Percentiles rank a stretch among this genome's conserved stretches.
phyloP scores from a whole-genome alignment of 129 eudicot genomes.

The Artemisia annua region DNA sequence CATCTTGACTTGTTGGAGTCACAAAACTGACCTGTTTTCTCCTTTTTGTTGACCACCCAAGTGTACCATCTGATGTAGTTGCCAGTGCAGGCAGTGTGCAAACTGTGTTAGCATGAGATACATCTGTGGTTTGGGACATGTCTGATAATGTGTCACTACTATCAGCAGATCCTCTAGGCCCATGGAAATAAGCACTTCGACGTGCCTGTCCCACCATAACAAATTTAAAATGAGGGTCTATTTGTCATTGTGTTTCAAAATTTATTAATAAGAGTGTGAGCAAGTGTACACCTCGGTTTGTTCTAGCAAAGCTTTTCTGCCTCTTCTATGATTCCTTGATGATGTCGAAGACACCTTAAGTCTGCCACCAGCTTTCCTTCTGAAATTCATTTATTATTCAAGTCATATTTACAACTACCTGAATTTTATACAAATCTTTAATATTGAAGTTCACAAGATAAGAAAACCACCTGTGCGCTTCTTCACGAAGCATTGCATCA shows the following conservation, averaged over 20 bases:
- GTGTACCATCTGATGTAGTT: conserved; percentile 47
- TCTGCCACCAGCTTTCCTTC: conserved; percentile 53
- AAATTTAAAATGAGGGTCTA: background rate
- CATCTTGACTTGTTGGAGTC: conserved; percentile 42
- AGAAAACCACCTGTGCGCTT: conserved; percentile 52
- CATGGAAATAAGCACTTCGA: conserved; percentile 29
- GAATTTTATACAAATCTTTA: background rate
- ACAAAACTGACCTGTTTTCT: conserved; percentile 42
- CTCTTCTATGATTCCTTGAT: conserved; percentile 49
- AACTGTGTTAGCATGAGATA: conserved; percentile 55
- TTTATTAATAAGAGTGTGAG: conserved; percentile 8
- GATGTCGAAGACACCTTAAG: conserved; percentile 31
- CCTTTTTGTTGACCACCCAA: conserved; percentile 58
- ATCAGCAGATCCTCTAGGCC: conserved; percentile 19
- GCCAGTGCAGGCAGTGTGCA: conserved; percentile 46
- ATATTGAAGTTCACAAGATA: background rate
- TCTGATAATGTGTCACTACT: conserved; percentile 47
- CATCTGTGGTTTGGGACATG: conserved; percentile 56
- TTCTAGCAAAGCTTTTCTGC: conserved; percentile 40
- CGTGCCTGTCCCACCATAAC: conserved; percentile 29
- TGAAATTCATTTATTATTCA: conserved; percentile 35
- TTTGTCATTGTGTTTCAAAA: background rate
- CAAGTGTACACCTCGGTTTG: conserved; percentile 49
- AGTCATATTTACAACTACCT: background rate
- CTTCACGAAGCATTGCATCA: conserved; percentile 73